Evolutionary conservation across 768 basidiomycete species (phyloP).

Genomic region (Hemileccinum impolitum): DNA sequence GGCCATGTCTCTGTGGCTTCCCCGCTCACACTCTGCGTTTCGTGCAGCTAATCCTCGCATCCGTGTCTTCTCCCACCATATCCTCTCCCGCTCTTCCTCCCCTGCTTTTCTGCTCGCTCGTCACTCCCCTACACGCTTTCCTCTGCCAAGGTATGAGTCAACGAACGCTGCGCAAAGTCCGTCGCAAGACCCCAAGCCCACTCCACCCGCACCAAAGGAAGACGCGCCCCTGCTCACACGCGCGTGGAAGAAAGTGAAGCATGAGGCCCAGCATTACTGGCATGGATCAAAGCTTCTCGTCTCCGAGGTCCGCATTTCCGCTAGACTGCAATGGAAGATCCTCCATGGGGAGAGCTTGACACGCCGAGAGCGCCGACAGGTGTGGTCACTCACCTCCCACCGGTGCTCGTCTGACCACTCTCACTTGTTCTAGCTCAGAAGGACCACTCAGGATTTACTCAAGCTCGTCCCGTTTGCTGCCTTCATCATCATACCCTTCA

Average conservation of each 20-base stretch:
- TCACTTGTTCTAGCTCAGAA: conserved; percentile 58
- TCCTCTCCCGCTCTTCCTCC: conserved; percentile 17
- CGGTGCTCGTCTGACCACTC: conserved; percentile 2
- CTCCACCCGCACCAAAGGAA: conserved; percentile 48
- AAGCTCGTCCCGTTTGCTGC: conserved; percentile 94
- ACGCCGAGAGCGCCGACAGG: conserved; percentile 91
- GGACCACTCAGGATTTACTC: conserved; percentile 90
- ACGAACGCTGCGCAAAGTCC: conserved; percentile 17
- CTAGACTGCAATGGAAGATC: conserved; percentile 86
- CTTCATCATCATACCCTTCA: conserved; percentile 95
- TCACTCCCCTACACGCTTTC: conserved; percentile 24
- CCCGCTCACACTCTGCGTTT: conserved; percentile 47
- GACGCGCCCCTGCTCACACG: conserved; percentile 51
- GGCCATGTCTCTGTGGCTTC: conserved; percentile 76
- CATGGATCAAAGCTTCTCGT: conserved; percentile 91
- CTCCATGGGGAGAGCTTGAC: conserved; percentile 89
- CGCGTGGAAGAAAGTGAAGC: conserved; percentile 91
- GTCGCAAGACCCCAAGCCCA: conserved; percentile 42
- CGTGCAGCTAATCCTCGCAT: conserved; percentile 31
- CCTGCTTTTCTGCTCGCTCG: conserved; percentile 22
- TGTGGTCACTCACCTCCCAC: conserved; percentile 27
- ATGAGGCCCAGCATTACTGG: conserved; percentile 97
- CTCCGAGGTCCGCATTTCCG: conserved; percentile 89
- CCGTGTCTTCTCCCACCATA: conserved; percentile 5
- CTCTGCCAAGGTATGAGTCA: conserved; percentile 13